Evolutionary conservation across 2,329 filamentous ascomycete genomes (phyloP).

Genomic region (Ascomycota sp.): DNA sequence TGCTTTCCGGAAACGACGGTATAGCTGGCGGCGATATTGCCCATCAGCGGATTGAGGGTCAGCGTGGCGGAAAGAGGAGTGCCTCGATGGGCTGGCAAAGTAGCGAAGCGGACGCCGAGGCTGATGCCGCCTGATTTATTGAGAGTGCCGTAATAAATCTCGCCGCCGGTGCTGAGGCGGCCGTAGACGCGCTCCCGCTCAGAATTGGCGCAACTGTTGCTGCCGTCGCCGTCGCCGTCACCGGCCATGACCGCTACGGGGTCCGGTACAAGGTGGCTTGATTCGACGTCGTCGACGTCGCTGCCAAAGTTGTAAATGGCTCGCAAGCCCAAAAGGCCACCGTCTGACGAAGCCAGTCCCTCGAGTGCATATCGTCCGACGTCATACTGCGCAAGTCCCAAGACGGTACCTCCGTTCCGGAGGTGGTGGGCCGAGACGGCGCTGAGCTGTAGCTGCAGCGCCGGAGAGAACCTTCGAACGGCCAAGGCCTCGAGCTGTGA

Average conservation of each 20-base stretch:
- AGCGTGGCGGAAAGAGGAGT: constrained; percentile 87
- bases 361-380: constrained; percentile 74
- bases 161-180: constrained; percentile 75
- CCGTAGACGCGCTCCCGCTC: constrained; percentile 48
- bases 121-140: constrained; percentile 91
- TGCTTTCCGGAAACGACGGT: constrained; percentile 70
- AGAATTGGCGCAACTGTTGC: constrained; percentile 7
- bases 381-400: constrained; percentile 62
- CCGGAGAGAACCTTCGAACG: constrained; percentile 55
- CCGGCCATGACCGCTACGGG: too few relatives aligned
- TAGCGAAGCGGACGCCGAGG: constrained; percentile 74
- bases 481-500: constrained; percentile 76
- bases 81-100: constrained; percentile 57
- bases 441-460: constrained; percentile 60
- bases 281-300: constrained; percentile 36
- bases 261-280: too few relatives aligned
- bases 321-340: constrained; percentile 66
- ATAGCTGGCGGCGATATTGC: constrained; percentile 78
- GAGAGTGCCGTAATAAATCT: constrained; percentile 85
- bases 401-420: constrained; percentile 54
- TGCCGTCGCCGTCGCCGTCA: constrained; percentile 5
- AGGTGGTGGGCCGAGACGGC: constrained; percentile 54
- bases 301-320: constrained; percentile 90
- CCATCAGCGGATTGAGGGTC: constrained; percentile 86
- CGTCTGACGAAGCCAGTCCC: constrained; percentile 81